Evolutionary conservation across 345 rosid genomes (phyloP), one percentile per base, ranked within the genome.

Genomic region (Salix koriyanagi): DNA sequence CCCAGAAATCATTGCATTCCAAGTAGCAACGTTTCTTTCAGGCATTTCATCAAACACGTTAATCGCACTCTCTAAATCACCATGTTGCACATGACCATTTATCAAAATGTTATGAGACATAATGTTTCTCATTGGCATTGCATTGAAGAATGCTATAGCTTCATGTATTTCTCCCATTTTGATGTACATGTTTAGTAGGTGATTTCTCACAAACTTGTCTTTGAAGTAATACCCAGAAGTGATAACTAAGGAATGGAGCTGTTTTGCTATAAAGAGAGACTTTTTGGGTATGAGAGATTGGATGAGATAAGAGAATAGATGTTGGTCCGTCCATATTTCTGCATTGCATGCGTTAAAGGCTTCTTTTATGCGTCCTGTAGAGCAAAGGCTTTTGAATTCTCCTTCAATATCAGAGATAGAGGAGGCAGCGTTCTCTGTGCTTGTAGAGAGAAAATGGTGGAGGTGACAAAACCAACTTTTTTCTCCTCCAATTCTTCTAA

Each of bases 41-140:
- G 85, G 23, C 97, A 89, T 92, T 80, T 84, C 85, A 50, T 89
- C 90, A 21, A 92, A 92, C 91, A 92, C 62, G 42, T 90, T 85
- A 23, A 74, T 75, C 1, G 95, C 97, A 81, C 74, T 64, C 1
- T 65, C 78, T 77, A 89, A 67, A 77, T 92, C 92, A 1, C 90
- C 95, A 0, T 18, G 42, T 25, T 75, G 79, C 1, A 88, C 28
- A 72, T 82, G 79, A 9, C 85, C 96, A 5, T 88, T 88, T 1
- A 91, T 89, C 78, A 95, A 74, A 61, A 93, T 91, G 82, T 95
- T 93, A 46, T 88, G 80, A 7, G 98, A 91, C 98, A 93, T 95
- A 44, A 82, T 65, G 76, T 95, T 93, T 76, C 83, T 90, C 81
- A 73, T 77, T 1, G 82, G 84, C 88, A 90, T 88, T 8, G 52